Evolutionary conservation across 257 asterid species (phyloP).

Genomic region (Jacaranda mimosifolia): DNA sequence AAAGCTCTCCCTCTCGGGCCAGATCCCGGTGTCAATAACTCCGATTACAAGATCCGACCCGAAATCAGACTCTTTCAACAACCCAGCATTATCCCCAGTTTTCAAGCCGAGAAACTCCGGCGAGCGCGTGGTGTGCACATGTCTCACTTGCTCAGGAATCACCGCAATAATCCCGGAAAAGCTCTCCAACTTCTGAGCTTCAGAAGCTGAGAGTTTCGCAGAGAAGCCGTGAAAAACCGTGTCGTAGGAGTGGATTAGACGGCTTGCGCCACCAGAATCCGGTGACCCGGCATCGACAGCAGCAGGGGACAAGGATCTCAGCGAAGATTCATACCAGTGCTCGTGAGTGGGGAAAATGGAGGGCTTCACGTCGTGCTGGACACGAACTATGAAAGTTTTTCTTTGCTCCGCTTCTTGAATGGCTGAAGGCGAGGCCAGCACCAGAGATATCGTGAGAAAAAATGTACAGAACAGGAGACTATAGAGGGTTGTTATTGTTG

Average conservation of each 20-base stretch:
- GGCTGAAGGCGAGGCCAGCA: slow-evolving; percentile 8
- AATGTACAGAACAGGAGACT: background rate
- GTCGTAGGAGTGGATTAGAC: slow-evolving; percentile 64
- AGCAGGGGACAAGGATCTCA: slow-evolving; percentile 45
- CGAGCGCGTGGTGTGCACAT: slow-evolving; percentile 81
- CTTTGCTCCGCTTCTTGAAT: background rate
- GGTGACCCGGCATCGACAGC: background rate
- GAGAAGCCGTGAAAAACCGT: slow-evolving; percentile 86
- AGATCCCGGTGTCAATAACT: slow-evolving; percentile 93
- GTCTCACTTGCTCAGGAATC: slow-evolving; percentile 80
- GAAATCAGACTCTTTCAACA: slow-evolving; percentile 75
- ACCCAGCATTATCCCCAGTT: slow-evolving; percentile 65
- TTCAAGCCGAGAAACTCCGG: slow-evolving; percentile 86
- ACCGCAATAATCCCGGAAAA: slow-evolving; percentile 58
- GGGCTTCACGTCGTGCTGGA: slow-evolving; percentile 67
- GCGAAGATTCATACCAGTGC: slow-evolving; percentile 73
- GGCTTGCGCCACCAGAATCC: slow-evolving; percentile 8
- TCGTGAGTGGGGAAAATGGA: slow-evolving; percentile 67
- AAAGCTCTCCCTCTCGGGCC: slow-evolving; percentile 93
- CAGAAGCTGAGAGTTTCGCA: slow-evolving; percentile 55
- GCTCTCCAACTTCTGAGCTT: slow-evolving; percentile 51
- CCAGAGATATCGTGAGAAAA: background rate
- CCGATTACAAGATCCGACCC: slow-evolving; percentile 94
- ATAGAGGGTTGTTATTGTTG: slow-evolving; percentile 8
- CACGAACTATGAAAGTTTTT: slow-evolving; percentile 65